Conservation (phyloP, 179 eudicot species). For the Spergularia azorica region DNA sequence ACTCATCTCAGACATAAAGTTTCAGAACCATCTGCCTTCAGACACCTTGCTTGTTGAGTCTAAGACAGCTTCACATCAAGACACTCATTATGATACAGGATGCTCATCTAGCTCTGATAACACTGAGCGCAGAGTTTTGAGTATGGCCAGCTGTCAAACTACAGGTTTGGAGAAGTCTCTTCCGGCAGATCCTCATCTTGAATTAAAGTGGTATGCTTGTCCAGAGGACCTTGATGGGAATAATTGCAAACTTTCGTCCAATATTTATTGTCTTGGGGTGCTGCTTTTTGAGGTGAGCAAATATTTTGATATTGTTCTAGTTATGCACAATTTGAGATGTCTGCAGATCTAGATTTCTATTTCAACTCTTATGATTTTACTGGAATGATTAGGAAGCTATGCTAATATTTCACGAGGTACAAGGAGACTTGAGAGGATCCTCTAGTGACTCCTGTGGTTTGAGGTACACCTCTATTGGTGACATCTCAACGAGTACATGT, state of each 20-base stretch:
- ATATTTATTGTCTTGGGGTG: slow-evolving; percentile 59
- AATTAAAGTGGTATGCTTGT: slow-evolving; percentile 60
- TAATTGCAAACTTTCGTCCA: slow-evolving; percentile 30
- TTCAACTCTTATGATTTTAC: no score
- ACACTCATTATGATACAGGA: slow-evolving; percentile 8
- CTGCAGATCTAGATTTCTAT: no score
- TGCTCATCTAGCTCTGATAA: slow-evolving; percentile 27
- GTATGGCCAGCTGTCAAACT: slow-evolving; percentile 17
- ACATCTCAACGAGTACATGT: no score
- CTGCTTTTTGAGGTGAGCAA: slow-evolving; percentile 65
- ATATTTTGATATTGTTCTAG: background rate
- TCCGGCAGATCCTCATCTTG: slow-evolving; percentile 33
- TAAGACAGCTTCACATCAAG: slow-evolving; percentile 12
- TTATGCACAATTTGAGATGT: background rate
- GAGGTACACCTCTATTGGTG: no score
- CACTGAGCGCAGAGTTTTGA: background rate
- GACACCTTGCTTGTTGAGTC: slow-evolving; percentile 7
- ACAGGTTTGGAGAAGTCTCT: slow-evolving; percentile 18
- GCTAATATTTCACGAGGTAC: no score
- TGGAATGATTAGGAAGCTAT: no score
- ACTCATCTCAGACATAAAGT: slow-evolving; percentile 24
- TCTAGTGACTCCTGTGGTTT: no score
- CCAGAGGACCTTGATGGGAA: slow-evolving; percentile 40
- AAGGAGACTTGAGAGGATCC: no score
- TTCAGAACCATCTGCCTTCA: slow-evolving; percentile 20